Base-by-base conservation (phyloP, 2,329 filamentous ascomycete species). In the Fusarium cyanostomum region DNA sequence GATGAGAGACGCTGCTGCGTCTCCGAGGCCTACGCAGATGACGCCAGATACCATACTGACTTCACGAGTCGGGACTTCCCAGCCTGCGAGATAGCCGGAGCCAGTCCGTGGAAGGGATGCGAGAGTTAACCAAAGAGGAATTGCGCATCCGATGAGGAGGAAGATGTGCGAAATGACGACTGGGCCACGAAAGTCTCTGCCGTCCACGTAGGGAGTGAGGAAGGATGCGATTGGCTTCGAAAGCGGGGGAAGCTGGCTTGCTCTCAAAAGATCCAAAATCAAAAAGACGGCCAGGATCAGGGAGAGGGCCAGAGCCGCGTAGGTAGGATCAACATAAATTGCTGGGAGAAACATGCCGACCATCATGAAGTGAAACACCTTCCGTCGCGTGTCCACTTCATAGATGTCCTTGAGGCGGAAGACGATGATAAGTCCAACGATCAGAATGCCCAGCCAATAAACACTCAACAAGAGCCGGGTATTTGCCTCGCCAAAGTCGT, bases 291-390 rank as follows among this genome's bases (percentile, higher is more conserved):
- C 88, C 31, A 99, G 84, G 24, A 93, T 87, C 28, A 97, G 79
- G 0, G 84, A 83, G n/a, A 98, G 82, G 0, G 93, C 92, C 11
- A 99, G 81, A 1, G 91, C 87, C 45, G 89, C 88, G 75, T 92
- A 98, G 35, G 89, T 83, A 1, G 95, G 94, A 74, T 99, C 95
- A 63, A 98, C 80, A 73, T 88, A 97, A 3, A 90, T 91, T 2
- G 92, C 88, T 0, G 95, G 94, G 2, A 98, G 83, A 53, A 99
- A 89, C 92, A 99, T 97, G 53, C 88, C 88, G 8, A 98, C 94
- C 91, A 98, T 98, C 84, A 94, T 97, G 68, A 96, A 96, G 76
- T 99, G 95, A 75, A 99, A 99, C 21, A 98, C 92, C 77, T 99
- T 99, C 46, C 95, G 88, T 45, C 95, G 87, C 1, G 95, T 99